phyloP scores from a whole-genome alignment of 257 asterid species.

The Handroanthus guayacan region DNA sequence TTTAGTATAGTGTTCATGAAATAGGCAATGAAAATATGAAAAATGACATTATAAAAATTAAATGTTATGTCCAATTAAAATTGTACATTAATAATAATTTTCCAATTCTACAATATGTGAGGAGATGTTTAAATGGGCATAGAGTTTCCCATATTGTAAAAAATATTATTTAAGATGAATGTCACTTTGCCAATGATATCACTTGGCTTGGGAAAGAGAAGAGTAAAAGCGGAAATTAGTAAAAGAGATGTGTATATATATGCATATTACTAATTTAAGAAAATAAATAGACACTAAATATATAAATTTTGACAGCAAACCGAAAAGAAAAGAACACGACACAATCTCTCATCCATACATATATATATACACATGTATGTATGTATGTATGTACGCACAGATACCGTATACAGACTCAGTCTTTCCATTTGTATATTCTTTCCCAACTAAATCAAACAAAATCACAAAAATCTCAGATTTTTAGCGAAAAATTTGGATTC shows the following conservation, averaged over 20 bases:
- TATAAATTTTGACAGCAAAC: too few relatives aligned
- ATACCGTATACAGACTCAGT: neutral
- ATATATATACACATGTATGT: neutral
- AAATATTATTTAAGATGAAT: neutral
- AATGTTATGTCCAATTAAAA: neutral
- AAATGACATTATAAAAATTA: too few relatives aligned
- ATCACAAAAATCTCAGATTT: conserved; percentile 34
- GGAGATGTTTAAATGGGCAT: neutral
- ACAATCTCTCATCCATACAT: neutral
- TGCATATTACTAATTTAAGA: too few relatives aligned
- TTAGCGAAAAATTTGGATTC: neutral
- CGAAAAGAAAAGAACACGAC: neutral
- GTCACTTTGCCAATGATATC: neutral
- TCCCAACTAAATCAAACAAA: conserved; percentile 31
- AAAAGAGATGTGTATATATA: too few relatives aligned
- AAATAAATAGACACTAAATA: too few relatives aligned
- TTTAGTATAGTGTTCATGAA: too few relatives aligned
- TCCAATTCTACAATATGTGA: neutral
- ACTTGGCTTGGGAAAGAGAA: neutral
- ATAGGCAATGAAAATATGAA: too few relatives aligned
- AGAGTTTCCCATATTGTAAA: neutral
- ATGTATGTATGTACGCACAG: neutral
- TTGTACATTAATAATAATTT: neutral
- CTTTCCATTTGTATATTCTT: conserved; percentile 18
- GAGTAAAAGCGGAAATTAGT: neutral